Evolutionary conservation across 345 rosid genomes (phyloP), one percentile per base, ranked within the genome.

Genomic region (Rubroshorea leprosula): DNA sequence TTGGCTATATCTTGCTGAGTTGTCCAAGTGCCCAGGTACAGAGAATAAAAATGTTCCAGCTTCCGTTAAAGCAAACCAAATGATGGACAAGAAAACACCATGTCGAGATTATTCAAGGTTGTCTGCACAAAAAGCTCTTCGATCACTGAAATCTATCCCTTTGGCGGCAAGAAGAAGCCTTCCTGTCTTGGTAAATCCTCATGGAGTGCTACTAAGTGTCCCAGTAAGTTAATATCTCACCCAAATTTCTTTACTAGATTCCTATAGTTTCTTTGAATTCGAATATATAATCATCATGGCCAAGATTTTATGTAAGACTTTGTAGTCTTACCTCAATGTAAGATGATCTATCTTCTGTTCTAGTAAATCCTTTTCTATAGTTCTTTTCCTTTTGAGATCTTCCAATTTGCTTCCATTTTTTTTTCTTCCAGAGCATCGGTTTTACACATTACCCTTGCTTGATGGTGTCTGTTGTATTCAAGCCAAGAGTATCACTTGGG

Each of bases 401-500:
- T 22, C 22, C 16, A 5, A 18, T 20, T 54, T 44, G 21, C 26
- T 24, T 24, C 8, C 45, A 47, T 41, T 46, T 69, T 41, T 46
- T 69, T 6, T 51, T 49, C 10, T 74, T 58, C 51, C 86, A 92
- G 97, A 83, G 79, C 69, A 74, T 89, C 60, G 82, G 85, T 71
- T 82, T 86, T 78, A 76, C 66, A n/a, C 69, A 50, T 63, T 92
- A 94, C 75, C 79, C 84, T 60, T 79, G 83, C 68, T 56, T 83
- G 62, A 57, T 20, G 25, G 83, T 69, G 12, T 76, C 82, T 43
- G 78, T 77, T 49, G 72, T 57, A 60, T 89, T 83, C 78, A 76
- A 78, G 67, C 96, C 98, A 43, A 81, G 79, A 71, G 85, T 83
- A 59, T 94, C 91, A 23, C 95, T 86, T 6, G 94, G 94, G 15